Percentiles rank a stretch among this genome's conserved stretches.
Evolutionary conservation across 495 filamentous ascomycete species (phyloP).

Genomic region (Xylaria nigripes): DNA sequence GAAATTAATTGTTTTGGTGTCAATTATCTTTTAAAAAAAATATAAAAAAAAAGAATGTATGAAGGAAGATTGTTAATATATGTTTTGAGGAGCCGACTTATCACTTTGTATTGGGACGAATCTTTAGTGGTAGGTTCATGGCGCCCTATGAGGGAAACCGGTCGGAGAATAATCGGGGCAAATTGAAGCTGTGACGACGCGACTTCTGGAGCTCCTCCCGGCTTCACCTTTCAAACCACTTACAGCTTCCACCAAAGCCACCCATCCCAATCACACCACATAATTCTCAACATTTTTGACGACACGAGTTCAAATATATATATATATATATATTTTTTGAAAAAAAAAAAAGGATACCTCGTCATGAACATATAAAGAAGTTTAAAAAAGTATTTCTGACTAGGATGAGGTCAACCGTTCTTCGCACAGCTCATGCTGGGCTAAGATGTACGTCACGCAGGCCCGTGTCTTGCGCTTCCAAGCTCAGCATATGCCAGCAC

Average conservation of each 20-base stretch:
- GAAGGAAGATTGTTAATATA: too few relatives aligned
- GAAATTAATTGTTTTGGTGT: too few relatives aligned
- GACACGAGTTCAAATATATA: background rate
- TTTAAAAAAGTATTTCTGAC: background rate
- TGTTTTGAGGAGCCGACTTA: too few relatives aligned
- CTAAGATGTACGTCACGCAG: constrained; percentile 15
- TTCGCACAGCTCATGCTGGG: constrained; percentile 16
- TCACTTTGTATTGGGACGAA: too few relatives aligned
- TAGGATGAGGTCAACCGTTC: constrained; percentile 19
- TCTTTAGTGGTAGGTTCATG: too few relatives aligned
- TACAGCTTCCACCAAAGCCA: background rate
- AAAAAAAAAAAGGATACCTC: background rate
- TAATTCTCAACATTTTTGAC: background rate
- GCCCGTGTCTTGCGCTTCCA: constrained; percentile 4
- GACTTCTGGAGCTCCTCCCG: background rate
- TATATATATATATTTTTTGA: background rate
- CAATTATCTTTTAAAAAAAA: too few relatives aligned
- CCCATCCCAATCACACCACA: too few relatives aligned
- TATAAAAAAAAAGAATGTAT: too few relatives aligned
- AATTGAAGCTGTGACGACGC: background rate
- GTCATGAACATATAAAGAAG: background rate
- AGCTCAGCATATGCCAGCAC: constrained; percentile 7
- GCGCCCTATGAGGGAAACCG: too few relatives aligned
- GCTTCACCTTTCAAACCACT: background rate
- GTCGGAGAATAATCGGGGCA: constrained; percentile 9